Conservation (phyloP, 2,329 filamentous ascomycete genomes). For the Harringtonia aguacate region DNA sequence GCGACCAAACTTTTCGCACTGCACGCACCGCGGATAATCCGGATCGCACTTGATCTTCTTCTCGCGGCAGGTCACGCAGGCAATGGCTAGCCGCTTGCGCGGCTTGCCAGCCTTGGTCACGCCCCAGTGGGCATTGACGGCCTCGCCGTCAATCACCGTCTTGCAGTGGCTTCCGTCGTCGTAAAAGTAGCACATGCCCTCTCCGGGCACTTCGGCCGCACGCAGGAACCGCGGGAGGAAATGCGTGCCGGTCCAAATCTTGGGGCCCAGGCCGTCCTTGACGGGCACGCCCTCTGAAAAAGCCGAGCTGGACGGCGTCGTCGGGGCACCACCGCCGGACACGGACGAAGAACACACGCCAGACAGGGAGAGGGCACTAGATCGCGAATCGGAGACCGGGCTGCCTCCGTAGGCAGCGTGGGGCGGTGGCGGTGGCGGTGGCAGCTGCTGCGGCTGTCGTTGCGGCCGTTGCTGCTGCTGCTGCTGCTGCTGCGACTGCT, state of each 20-base stretch:
- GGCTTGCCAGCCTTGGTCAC: conserved; percentile 92
- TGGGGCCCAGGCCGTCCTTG: conserved; percentile 53
- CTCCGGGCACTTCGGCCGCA: conserved; percentile 59
- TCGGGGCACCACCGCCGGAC: not conserved
- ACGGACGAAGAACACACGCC: not conserved
- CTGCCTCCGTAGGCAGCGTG: not conserved
- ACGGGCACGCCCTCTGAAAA: conserved; percentile 35
- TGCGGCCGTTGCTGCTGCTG: not conserved
- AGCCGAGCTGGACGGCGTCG: conserved; percentile 5
- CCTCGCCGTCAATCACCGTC: conserved; percentile 73
- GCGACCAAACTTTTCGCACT: conserved; percentile 85
- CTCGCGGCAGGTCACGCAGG: conserved; percentile 86
- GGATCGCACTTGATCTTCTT: conserved; percentile 98
- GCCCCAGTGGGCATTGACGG: conserved; percentile 85
- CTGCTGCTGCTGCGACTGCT: not conserved
- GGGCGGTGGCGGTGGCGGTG: not conserved
- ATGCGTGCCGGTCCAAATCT: conserved; percentile 59
- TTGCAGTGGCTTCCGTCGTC: conserved; percentile 77
- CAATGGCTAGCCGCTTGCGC: conserved; percentile 79
- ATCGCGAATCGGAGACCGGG: no score
- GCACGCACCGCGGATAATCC: conserved; percentile 74
- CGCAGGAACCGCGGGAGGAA: conserved; percentile 56
- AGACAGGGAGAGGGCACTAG: not conserved
- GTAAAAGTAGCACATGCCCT: conserved; percentile 77
- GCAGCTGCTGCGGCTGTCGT: not conserved